phyloP scores from a whole-genome alignment of 768 basidiomycete genomes.

The Termitomyces eurrhizus region DNA sequence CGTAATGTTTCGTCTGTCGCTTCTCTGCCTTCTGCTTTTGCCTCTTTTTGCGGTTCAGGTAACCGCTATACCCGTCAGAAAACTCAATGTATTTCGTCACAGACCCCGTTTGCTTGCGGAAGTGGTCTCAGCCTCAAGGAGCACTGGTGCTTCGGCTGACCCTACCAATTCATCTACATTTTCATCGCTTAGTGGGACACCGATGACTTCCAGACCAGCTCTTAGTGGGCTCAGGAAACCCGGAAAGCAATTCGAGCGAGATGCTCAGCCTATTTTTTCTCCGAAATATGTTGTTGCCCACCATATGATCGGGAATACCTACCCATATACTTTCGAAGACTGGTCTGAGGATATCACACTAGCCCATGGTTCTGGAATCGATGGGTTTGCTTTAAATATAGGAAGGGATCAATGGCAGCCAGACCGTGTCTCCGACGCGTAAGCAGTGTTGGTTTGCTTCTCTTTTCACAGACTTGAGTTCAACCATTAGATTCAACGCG shows the following conservation, averaged over 20 bases:
- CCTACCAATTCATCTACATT: neutral
- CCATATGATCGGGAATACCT: conserved; percentile 66
- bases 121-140: neutral
- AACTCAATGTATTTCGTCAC: neutral
- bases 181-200: neutral
- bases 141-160: neutral
- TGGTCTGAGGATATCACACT: conserved; percentile 50
- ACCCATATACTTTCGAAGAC: conserved; percentile 49
- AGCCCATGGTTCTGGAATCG: conserved; percentile 56
- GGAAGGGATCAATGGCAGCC: conserved; percentile 64
- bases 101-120: neutral
- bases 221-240: neutral
- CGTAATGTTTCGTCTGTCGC: conserved; percentile 6
- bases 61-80: conserved; percentile 9
- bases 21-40: conserved; percentile 9
- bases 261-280: conserved; percentile 11
- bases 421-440: conserved; percentile 61
- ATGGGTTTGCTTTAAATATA: conserved; percentile 70
- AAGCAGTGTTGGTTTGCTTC: conserved; percentile 19
- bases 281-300: conserved; percentile 53
- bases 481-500: conserved; percentile 43
- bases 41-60: conserved; percentile 7
- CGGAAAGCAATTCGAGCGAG: neutral
- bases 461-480: neutral
- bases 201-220: neutral